A percentile compares a stretch with the other conserved stretches of the same genome.
Conservation (phyloP, 768 basidiomycete species). For the Crepidotus variabilis region DNA sequence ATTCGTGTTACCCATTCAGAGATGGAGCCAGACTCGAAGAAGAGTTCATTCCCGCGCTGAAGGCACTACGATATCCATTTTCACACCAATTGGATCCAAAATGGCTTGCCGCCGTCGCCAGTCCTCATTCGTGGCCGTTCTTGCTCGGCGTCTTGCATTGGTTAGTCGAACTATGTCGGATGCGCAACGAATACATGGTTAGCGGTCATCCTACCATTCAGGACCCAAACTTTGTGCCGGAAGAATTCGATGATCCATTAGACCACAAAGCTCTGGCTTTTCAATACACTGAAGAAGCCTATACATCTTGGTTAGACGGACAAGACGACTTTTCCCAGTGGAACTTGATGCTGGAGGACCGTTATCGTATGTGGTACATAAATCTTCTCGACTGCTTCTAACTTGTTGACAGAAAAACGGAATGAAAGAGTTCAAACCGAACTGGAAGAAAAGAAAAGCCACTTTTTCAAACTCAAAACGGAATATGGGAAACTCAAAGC, state of each 20-base stretch:
- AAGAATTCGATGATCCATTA: conserved; percentile 70
- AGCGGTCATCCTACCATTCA: conserved; percentile 70
- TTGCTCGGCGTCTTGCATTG: conserved; percentile 89
- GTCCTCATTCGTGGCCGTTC: conserved; percentile 89
- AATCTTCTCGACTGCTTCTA: background rate
- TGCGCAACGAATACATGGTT: conserved; percentile 51
- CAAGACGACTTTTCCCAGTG: conserved; percentile 68
- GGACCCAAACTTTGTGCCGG: conserved; percentile 54
- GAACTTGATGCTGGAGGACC: conserved; percentile 65
- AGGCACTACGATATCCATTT: conserved; percentile 79
- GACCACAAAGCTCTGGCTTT: conserved; percentile 80
- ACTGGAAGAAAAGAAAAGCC: conserved; percentile 52
- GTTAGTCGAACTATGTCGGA: conserved; percentile 85
- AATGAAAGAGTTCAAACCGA: conserved; percentile 65
- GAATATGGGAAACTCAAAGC: conserved; percentile 59
- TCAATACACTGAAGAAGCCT: conserved; percentile 66
- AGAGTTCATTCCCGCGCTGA: conserved; percentile 74
- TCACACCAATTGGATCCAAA: conserved; percentile 76
- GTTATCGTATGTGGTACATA: conserved; percentile 56
- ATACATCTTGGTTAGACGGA: conserved; percentile 62
- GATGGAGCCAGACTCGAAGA: conserved; percentile 64
- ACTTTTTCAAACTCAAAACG: conserved; percentile 40
- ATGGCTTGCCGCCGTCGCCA: conserved; percentile 84
- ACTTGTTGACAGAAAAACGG: conserved; percentile 49
- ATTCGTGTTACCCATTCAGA: conserved; percentile 61